These are phyloP conservation scores for Argentina anserina DNA, from an alignment of 306 rosid genomes.

Conservation along the genomic window DNA sequence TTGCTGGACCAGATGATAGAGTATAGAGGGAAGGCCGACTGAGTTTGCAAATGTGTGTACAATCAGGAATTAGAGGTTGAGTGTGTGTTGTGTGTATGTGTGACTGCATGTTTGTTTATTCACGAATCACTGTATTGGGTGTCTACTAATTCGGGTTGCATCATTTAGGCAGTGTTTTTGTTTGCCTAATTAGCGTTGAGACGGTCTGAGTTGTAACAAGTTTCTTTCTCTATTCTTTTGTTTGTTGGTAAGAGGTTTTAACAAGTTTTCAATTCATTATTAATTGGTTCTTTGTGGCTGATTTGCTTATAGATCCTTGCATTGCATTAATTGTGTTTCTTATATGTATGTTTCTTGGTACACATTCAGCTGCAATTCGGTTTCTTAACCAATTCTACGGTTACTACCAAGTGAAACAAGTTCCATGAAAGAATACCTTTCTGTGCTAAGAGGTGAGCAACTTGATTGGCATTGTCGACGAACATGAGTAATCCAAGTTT, in stretches of 20 bases:
- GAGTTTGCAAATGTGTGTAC: slow-evolving; percentile 41
- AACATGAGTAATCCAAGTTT: too few relatives aligned
- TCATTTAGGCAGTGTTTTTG: slow-evolving; percentile 82
- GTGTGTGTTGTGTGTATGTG: slow-evolving; percentile 47
- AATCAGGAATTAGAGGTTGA: slow-evolving; percentile 35
- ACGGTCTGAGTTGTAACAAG: slow-evolving; percentile 35
- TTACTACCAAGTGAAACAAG: too few relatives aligned
- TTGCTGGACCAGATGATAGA: slow-evolving; percentile 91
- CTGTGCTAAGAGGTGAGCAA: too few relatives aligned
- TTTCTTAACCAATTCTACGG: too few relatives aligned
- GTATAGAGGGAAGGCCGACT: slow-evolving; percentile 55
- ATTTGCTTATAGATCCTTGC: slow-evolving; percentile 15
- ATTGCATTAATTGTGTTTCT: neutral
- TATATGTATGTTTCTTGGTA: neutral
- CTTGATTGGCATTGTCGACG: too few relatives aligned
- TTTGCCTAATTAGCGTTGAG: slow-evolving; percentile 80
- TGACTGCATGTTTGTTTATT: slow-evolving; percentile 14
- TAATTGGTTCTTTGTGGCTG: slow-evolving; percentile 66
- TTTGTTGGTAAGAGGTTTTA: slow-evolving; percentile 45
- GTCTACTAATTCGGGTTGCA: slow-evolving; percentile 67
- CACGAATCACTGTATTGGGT: slow-evolving; percentile 29
- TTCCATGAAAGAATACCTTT: too few relatives aligned
- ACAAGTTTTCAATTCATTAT: slow-evolving; percentile 34
- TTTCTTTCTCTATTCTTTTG: slow-evolving; percentile 31
- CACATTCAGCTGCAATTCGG: neutral